Evolutionary conservation across 768 basidiomycete genomes (phyloP).

Genomic region (Suillus weaverae): DNA sequence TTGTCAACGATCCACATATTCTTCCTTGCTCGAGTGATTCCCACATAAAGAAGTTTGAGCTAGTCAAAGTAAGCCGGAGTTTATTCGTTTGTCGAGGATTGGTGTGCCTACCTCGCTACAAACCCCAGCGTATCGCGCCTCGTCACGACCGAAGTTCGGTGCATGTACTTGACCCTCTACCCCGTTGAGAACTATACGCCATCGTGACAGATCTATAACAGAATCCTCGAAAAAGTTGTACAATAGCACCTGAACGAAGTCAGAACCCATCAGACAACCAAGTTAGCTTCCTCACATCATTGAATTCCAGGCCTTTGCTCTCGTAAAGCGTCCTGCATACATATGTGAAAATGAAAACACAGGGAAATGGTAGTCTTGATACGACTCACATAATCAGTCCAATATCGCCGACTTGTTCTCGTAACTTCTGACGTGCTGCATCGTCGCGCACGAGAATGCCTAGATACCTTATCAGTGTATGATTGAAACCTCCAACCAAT

Average conservation of each 20-base stretch:
- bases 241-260: conserved; percentile 54
- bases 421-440: conserved; percentile 45
- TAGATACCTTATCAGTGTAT: conserved; percentile 21
- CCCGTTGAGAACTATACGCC: conserved; percentile 57
- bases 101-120: conserved; percentile 52
- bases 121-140: conserved; percentile 49
- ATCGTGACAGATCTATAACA: conserved; percentile 45
- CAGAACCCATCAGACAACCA: not conserved
- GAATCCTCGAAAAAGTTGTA: conserved; percentile 80
- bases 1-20: conserved; percentile 71
- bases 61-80: conserved; percentile 20
- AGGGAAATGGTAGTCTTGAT: not conserved
- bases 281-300: conserved; percentile 14
- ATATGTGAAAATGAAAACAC: not conserved
- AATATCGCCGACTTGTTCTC: conserved; percentile 54
- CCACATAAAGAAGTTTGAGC: conserved; percentile 72
- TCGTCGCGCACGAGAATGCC: conserved; percentile 73
- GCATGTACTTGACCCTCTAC: conserved; percentile 32
- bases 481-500: not conserved
- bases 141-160: conserved; percentile 47
- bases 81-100: not conserved
- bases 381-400: conserved; percentile 56
- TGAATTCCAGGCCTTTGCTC: conserved; percentile 32
- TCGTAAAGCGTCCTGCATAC: conserved; percentile 30
- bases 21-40: conserved; percentile 66